phyloP scores from a whole-genome alignment of 345 rosid species.

The Linum lewisii region DNA sequence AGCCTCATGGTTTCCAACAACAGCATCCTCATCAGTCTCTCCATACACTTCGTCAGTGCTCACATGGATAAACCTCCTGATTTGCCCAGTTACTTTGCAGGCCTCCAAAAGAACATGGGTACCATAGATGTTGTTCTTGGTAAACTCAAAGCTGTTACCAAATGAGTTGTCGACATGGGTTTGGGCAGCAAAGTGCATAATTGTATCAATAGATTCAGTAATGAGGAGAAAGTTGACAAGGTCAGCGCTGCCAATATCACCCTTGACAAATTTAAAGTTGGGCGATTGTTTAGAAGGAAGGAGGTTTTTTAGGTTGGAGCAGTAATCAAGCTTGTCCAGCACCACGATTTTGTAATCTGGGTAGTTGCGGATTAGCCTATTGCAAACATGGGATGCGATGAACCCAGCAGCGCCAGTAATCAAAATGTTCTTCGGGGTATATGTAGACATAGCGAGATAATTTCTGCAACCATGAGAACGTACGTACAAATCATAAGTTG shows the following conservation, averaged over 20 bases:
- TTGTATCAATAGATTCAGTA: conserved; percentile 9
- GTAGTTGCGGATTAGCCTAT: conserved; percentile 9
- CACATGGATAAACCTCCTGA: conserved; percentile 10
- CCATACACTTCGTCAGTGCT: conserved; percentile 10
- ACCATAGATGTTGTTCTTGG: conserved; percentile 11
- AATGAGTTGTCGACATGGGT: conserved; percentile 10
- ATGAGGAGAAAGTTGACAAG: conserved; percentile 12
- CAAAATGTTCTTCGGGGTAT: conserved; percentile 7
- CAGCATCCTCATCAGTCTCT: conserved; percentile 10
- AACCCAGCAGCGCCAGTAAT: conserved; percentile 12
- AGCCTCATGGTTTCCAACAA: conserved; percentile 11
- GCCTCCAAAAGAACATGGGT: conserved; percentile 11
- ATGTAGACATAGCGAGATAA: not conserved
- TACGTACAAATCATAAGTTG: not conserved
- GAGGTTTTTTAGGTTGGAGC: conserved; percentile 10
- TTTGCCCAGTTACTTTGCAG: conserved; percentile 11
- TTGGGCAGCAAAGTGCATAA: conserved; percentile 12
- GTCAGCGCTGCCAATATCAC: conserved; percentile 11
- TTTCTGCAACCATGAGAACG: not conserved
- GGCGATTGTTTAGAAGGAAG: conserved; percentile 3
- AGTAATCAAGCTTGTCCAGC: conserved; percentile 9
- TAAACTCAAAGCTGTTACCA: conserved; percentile 11
- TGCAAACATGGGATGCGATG: conserved; percentile 10
- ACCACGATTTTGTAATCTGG: conserved; percentile 11
- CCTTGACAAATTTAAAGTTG: conserved; percentile 10